phyloP scores from a whole-genome alignment of 768 basidiomycete genomes.

The Kwoniella sp. region DNA sequence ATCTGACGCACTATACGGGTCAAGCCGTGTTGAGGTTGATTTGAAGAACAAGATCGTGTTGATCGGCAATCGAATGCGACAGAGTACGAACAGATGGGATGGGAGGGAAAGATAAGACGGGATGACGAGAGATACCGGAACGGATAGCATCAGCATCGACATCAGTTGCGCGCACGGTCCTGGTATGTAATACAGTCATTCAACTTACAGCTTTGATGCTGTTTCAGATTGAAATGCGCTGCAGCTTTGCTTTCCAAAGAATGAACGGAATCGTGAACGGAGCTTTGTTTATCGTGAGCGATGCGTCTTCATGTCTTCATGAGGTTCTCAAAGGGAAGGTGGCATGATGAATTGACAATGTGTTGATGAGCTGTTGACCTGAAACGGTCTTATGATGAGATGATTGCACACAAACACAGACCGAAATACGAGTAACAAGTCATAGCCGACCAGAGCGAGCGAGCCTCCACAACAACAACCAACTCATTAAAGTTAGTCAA shows the following conservation, averaged over 20 bases:
- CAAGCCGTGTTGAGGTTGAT: background rate
- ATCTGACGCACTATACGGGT: too few species aligned
- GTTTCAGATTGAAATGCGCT: too few species aligned
- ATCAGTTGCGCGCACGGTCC: constrained; percentile 8
- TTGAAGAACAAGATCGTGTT: background rate
- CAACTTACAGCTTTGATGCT: constrained; percentile 4
- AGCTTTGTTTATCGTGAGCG: background rate
- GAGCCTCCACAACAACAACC: background rate
- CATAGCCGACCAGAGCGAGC: background rate
- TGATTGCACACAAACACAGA: background rate
- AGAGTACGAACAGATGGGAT: too few species aligned
- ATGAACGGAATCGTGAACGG: background rate
- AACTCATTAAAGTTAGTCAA: background rate
- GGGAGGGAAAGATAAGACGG: background rate
- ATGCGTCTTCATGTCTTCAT: background rate
- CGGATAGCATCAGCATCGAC: background rate
- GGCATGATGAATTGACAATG: background rate
- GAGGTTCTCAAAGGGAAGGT: background rate
- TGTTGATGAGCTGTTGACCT: background rate
- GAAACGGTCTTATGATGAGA: background rate
- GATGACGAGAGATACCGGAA: background rate
- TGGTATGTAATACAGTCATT: constrained; percentile 5
- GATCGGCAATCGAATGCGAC: background rate
- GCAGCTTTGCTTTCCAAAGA: background rate
- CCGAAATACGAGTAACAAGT: background rate